Percentiles rank a stretch among this genome's conserved stretches.
phyloP scores from a whole-genome alignment of 345 rosid species.

The Linum lewisii region DNA sequence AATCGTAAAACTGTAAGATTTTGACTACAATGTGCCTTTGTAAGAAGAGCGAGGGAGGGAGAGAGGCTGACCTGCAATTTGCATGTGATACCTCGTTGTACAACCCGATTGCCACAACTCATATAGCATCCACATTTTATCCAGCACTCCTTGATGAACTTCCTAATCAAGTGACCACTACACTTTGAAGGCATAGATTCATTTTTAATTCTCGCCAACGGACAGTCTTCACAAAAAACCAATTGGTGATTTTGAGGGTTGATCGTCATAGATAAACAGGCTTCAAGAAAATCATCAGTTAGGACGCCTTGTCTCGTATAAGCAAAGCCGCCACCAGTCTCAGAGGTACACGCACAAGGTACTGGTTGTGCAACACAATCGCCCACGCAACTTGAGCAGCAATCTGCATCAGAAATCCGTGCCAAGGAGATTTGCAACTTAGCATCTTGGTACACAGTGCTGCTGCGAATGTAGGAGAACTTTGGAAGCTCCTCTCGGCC shows the following conservation, averaged over 20 bases:
- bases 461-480: neutral
- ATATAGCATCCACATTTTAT: conserved; percentile 71
- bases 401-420: conserved; percentile 10
- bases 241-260: neutral
- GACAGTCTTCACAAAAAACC: neutral
- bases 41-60: too few relatives aligned
- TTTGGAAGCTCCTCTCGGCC: neutral
- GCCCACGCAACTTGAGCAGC: neutral
- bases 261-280: neutral
- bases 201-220: conserved; percentile 12
- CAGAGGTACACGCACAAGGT: neutral
- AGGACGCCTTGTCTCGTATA: neutral
- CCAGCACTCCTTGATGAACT: conserved; percentile 93
- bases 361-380: conserved; percentile 5
- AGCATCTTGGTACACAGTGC: conserved; percentile 13
- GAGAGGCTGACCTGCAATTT: conserved; percentile 45
- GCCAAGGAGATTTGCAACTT: conserved; percentile 14
- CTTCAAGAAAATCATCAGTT: neutral
- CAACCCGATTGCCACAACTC: conserved; percentile 73
- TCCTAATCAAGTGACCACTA: conserved; percentile 71
- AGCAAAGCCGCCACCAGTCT: neutral
- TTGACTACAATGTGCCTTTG: too few relatives aligned
- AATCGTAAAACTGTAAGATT: too few relatives aligned
- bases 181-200: conserved; percentile 27
- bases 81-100: conserved; percentile 67